These are phyloP conservation scores for Termitomyces heimii DNA, from an alignment of 768 basidiomycete species.

Conservation along the genomic window DNA sequence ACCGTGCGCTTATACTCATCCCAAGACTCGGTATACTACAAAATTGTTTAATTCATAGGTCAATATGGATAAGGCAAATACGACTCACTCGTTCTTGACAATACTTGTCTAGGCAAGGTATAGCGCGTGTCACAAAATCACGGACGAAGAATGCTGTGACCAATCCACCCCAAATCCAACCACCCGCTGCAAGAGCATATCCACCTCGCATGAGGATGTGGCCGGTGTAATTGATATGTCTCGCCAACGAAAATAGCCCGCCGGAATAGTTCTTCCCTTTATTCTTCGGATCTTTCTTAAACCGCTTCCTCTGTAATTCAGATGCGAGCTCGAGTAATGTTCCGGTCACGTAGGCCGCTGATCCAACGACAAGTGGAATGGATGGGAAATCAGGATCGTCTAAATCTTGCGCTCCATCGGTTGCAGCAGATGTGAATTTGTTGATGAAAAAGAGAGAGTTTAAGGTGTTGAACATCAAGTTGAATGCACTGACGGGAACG, in stretches of 20 bases:
- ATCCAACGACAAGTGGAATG: slow-evolving; percentile 8
- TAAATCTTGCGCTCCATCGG: slow-evolving; percentile 1
- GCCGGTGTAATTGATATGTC: slow-evolving; percentile 21
- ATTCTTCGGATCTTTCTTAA: slow-evolving; percentile 19
- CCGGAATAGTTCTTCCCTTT: slow-evolving; percentile 16
- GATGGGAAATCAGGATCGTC: slow-evolving; percentile 10
- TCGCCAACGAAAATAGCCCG: slow-evolving; percentile 17
- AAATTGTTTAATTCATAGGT: not conserved
- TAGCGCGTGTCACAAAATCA: slow-evolving; percentile 4
- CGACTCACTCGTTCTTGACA: slow-evolving; percentile 7
- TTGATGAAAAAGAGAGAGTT: slow-evolving; percentile 18
- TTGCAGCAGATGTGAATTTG: slow-evolving; percentile 9
- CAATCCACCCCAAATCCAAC: slow-evolving; percentile 7
- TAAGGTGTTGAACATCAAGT: slow-evolving; percentile 9
- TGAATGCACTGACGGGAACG: slow-evolving; percentile 8
- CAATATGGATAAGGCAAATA: not conserved
- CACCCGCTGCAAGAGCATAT: slow-evolving; percentile 12
- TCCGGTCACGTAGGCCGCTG: slow-evolving; percentile 13
- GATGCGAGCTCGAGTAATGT: slow-evolving; percentile 13
- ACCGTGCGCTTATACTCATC: slow-evolving; percentile 3
- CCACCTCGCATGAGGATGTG: slow-evolving; percentile 18
- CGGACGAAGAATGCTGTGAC: not conserved
- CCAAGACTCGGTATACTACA: slow-evolving; percentile 5
- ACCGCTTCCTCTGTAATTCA: slow-evolving; percentile 16
- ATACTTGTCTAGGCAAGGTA: slow-evolving; percentile 6